A percentile compares a stretch with the other conserved stretches of the same genome.
These are phyloP conservation scores for Toxicodendron radicans DNA, from an alignment of 345 rosid genomes.

Conservation along the genomic window DNA sequence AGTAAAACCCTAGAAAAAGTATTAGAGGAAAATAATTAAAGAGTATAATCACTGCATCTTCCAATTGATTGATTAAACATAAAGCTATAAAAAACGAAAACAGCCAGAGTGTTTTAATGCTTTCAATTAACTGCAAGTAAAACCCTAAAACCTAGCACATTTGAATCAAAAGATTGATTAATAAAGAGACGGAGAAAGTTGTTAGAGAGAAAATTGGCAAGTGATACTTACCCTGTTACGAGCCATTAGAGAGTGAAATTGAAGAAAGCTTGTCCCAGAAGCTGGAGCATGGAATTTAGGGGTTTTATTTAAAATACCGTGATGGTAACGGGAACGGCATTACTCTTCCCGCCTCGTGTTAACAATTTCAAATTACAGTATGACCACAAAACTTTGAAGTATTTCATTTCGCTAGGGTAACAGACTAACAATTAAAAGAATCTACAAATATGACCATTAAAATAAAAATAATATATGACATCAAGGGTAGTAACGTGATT, in stretches of 20 bases:
- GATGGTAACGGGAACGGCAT: background rate
- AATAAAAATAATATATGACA: too few species aligned
- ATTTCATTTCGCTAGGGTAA: background rate
- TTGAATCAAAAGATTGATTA: background rate
- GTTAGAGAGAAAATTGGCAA: background rate
- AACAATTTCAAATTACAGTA: constrained; percentile 1
- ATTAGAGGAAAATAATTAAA: too few species aligned
- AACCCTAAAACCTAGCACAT: constrained; percentile 15
- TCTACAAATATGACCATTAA: too few species aligned
- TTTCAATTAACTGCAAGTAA: constrained; percentile 10
- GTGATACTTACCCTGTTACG: constrained; percentile 55
- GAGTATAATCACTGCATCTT: too few species aligned
- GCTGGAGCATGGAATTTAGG: constrained; percentile 17
- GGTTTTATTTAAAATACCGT: background rate
- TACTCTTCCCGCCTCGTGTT: constrained; percentile 29
- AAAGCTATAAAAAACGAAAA: background rate
- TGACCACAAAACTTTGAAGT: background rate
- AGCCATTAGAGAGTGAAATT: constrained; percentile 47
- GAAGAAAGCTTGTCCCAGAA: constrained; percentile 30
- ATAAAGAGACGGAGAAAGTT: background rate
- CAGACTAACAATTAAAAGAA: too few species aligned
- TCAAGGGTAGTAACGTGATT: too few species aligned
- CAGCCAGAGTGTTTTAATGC: background rate
- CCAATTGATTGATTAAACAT: too few species aligned
- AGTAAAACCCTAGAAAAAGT: background rate